These are phyloP conservation scores for Isatis tinctoria DNA, from an alignment of 345 rosid species.

Conservation along the genomic window DNA sequence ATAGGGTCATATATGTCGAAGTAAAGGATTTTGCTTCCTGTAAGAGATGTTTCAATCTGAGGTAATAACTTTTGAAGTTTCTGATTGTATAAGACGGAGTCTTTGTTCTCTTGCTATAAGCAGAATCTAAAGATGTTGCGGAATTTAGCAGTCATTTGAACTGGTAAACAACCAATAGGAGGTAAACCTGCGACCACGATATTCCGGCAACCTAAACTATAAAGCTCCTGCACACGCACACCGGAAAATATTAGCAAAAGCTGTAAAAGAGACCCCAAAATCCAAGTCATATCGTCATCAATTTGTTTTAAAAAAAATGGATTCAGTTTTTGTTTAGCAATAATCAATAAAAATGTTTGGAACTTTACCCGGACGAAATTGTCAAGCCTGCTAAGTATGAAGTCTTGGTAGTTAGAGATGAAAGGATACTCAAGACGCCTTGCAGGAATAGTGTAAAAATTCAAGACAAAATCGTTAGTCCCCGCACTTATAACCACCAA, in stretches of 20 bases:
- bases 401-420: conserved; percentile 42
- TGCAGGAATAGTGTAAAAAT: too few relatives aligned
- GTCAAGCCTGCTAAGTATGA: conserved; percentile 30
- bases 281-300: neutral
- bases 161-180: conserved; percentile 61
- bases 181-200: conserved; percentile 49
- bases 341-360: neutral
- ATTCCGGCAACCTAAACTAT: conserved; percentile 40
- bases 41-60: conserved; percentile 32
- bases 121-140: conserved; percentile 26
- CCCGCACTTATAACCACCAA: too few relatives aligned
- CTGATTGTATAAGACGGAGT: conserved; percentile 41
- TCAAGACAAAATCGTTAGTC: too few relatives aligned
- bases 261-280: neutral
- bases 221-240: conserved; percentile 36
- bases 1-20: conserved; percentile 36
- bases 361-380: conserved; percentile 34
- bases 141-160: conserved; percentile 38
- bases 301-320: too few relatives aligned
- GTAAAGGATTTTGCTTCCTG: conserved; percentile 39
- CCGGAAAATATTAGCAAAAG: neutral
- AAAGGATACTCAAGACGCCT: too few relatives aligned
- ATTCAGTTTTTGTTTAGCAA: neutral
- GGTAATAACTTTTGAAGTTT: conserved; percentile 40
- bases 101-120: conserved; percentile 42